Evolutionary conservation across 2,329 filamentous ascomycete species (phyloP).

Genomic region (Neonectria hederae): DNA sequence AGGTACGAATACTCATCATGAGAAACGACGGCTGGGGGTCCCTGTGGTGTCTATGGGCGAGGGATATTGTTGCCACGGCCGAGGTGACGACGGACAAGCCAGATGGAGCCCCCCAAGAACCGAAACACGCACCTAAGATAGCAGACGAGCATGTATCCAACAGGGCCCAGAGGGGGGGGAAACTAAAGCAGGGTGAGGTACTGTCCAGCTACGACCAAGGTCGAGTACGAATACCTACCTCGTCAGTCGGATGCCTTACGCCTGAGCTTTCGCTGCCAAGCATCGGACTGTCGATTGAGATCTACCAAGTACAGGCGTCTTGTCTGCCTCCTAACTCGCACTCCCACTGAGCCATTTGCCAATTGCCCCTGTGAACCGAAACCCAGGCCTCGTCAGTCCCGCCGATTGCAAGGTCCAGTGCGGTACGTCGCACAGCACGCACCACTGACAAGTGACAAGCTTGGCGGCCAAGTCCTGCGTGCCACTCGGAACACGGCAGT

Average conservation of each 20-base stretch:
- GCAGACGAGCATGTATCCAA: not conserved
- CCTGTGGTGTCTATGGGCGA: constrained; percentile 7
- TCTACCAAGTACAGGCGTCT: not conserved
- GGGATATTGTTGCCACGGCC: constrained; percentile 24
- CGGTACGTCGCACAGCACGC: not conserved
- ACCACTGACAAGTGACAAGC: constrained; percentile 3
- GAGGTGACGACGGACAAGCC: constrained; percentile 14
- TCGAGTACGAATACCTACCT: no score
- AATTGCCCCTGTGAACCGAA: not conserved
- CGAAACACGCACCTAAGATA: constrained; percentile 16
- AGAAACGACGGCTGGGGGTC: not conserved
- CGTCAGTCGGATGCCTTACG: no score
- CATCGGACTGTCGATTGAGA: not conserved
- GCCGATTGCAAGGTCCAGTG: not conserved
- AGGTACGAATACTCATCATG: no score
- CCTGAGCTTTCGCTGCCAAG: not conserved
- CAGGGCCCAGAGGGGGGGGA: not conserved
- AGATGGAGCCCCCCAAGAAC: constrained; percentile 5
- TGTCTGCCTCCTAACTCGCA: not conserved
- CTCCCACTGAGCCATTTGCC: not conserved
- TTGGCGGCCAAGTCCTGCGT: constrained; percentile 5
- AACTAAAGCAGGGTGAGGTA: not conserved
- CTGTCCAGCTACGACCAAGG: not conserved
- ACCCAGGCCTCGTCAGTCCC: not conserved
- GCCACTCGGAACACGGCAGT: constrained; percentile 44